Percentiles rank a stretch among this genome's conserved stretches.
Evolutionary conservation across 2,329 filamentous ascomycete genomes (phyloP).

Genomic region (Penicillium sp.): DNA sequence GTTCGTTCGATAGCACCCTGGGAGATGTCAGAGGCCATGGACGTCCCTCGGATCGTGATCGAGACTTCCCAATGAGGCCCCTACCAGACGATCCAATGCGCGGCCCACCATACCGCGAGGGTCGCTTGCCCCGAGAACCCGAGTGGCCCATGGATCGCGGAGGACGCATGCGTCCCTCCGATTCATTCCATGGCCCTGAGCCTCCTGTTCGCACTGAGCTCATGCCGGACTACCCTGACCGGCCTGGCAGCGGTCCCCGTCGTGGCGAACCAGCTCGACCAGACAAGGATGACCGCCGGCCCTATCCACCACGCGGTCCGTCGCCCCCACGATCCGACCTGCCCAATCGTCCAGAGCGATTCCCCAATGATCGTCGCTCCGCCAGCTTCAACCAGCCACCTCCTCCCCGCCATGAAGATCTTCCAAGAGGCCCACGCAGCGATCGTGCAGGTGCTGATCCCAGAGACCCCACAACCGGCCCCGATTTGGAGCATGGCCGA

Average conservation of each 20-base stretch:
- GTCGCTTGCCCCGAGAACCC: conserved; percentile 34
- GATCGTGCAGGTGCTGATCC: conserved; percentile 39
- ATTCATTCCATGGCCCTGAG: conserved; percentile 30
- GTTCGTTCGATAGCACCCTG: conserved; percentile 36
- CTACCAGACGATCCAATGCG: conserved; percentile 42
- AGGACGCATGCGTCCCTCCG: conserved; percentile 33
- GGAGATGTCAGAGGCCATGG: conserved; percentile 37
- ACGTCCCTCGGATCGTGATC: conserved; percentile 36
- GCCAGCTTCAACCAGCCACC: conserved; percentile 25
- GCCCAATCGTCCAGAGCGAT: conserved; percentile 38
- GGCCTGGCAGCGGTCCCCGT: conserved; percentile 28
- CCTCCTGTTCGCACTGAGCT: conserved; percentile 36
- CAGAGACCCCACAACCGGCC: conserved; percentile 39
- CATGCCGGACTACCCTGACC: conserved; percentile 34
- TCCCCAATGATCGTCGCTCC: conserved; percentile 37
- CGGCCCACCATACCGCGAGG: conserved; percentile 36
- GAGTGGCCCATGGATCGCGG: conserved; percentile 39
- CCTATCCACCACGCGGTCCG: conserved; percentile 24
- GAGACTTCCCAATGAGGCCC: conserved; percentile 35
- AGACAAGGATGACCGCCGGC: conserved; percentile 36
- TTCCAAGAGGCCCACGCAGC: conserved; percentile 55
- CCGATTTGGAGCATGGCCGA: conserved; percentile 49
- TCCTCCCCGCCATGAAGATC: conserved; percentile 42
- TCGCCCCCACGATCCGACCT: conserved; percentile 32
- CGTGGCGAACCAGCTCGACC: conserved; percentile 29